A percentile compares a stretch with the other conserved stretches of the same genome.
phyloP scores from a whole-genome alignment of 1,284 basidiomycete genomes.

The Cutaneotrichosporon sp. region DNA sequence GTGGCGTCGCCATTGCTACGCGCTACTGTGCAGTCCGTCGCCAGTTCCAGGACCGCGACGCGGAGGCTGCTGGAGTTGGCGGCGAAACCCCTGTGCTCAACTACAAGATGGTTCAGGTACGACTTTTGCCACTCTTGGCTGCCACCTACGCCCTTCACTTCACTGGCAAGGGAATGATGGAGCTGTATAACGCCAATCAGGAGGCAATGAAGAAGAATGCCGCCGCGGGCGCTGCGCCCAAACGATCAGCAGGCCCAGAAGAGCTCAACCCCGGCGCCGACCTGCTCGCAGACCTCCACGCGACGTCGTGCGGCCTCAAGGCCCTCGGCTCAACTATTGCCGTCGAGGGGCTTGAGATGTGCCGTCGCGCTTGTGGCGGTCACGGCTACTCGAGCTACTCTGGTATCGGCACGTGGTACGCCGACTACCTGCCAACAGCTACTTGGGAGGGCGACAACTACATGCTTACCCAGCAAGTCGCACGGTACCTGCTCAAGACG shows the following conservation, averaged over 20 bases:
- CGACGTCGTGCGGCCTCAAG: constrained; percentile 17
- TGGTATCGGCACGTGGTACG: constrained; percentile 54
- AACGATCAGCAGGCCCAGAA: constrained; percentile 17
- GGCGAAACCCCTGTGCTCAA: constrained; percentile 55
- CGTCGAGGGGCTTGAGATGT: constrained; percentile 53
- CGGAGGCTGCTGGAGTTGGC: constrained; percentile 43
- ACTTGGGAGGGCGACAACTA: constrained; percentile 58
- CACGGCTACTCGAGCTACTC: constrained; percentile 57
- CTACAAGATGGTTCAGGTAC: constrained; percentile 57
- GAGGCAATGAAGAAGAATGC: constrained; percentile 20
- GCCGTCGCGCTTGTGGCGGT: constrained; percentile 54
- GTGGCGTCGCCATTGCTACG: constrained; percentile 54
- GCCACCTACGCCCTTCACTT: constrained; percentile 57
- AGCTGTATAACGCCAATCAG: constrained; percentile 39
- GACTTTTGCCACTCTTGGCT: constrained; percentile 55
- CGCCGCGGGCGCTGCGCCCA: not conserved
- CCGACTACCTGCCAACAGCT: constrained; percentile 53
- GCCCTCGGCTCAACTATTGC: constrained; percentile 48
- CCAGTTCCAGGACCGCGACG: constrained; percentile 51
- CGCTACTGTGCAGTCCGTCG: constrained; percentile 54
- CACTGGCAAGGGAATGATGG: constrained; percentile 50
- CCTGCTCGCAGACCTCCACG: constrained; percentile 19
- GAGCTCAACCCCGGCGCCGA: constrained; percentile 20
- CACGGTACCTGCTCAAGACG: constrained; percentile 52
- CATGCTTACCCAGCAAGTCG: constrained; percentile 54